Evolutionary conservation across 768 basidiomycete genomes (phyloP), one percentile per base, ranked within the genome.

Genomic region (Tylopilus felleus): DNA sequence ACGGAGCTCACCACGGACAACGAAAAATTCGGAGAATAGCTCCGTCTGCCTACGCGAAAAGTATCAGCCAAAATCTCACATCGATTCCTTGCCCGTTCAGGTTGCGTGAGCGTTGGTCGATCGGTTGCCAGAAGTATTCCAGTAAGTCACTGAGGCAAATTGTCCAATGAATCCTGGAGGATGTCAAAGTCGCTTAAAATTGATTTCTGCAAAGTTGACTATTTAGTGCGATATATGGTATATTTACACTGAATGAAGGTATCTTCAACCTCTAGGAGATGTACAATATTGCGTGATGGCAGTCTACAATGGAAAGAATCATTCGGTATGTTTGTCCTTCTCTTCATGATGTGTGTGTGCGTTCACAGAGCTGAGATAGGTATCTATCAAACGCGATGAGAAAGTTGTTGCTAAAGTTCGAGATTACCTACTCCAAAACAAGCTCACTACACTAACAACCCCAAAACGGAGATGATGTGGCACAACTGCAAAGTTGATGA

Each of bases 391-490:
- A 47, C 6, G 14, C 29, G 27, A 42, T 59, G 33, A 53, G 52
- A 52, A 14, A 22, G 17, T n/a, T 6, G 8, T 17, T 43, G 10
- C 41, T 47, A 47, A 56, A 49, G 53, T 36, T 41, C 7, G 17
- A 5, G 23, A 21, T 10, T 13, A 79, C 86, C 43, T 65, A 91
- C 89, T 91, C 89, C 88, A 90, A 73, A 88, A 87, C 55, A 91
- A 76, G 62, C 85, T 86, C 48, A 92, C 88, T 12, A 87, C 79
- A 61, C 89, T 80, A 22, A 93, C 82, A 19, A 86, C 75, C 19
- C 86, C 77, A 49, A 93, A 85, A 35, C 90, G 83, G 33, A 91
- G 71, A 60, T 93, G 90, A 5, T 80, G 83, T 2, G 91, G 91
- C 1, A 91, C 80, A 29, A 93, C 21, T 9, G 82, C 73, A 62